A percentile compares a stretch with the other conserved stretches of the same genome.
These are phyloP conservation scores for Protomyces macrosporus DNA, from an alignment of 1,139 yeast species.

Conservation along the genomic window DNA sequence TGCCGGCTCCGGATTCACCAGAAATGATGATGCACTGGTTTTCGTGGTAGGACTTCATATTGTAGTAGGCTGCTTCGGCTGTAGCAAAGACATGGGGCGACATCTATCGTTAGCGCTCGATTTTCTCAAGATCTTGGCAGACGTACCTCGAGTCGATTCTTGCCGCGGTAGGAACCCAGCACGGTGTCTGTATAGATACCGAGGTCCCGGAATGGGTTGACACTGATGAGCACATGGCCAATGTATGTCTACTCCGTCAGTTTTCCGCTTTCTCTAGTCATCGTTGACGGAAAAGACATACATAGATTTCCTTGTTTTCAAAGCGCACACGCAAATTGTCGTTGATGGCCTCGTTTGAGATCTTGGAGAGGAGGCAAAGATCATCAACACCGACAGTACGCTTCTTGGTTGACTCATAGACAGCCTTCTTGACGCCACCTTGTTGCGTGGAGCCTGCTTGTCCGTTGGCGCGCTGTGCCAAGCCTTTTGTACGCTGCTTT, in stretches of 20 bases:
- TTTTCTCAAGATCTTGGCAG: conserved; percentile 38
- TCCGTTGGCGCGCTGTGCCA: conserved; percentile 8
- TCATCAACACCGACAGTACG: conserved; percentile 98
- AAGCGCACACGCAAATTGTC: conserved; percentile 86
- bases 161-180: conserved; percentile 74
- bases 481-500: conserved; percentile 21
- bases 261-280: not conserved
- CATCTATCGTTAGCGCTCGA: conserved; percentile 36
- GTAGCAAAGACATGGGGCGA: conserved; percentile 99
- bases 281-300: conserved; percentile 47
- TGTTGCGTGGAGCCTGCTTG: conserved; percentile 1
- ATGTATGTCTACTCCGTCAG: conserved; percentile 33
- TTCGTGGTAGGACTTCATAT: conserved; percentile 88
- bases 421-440: conserved; percentile 65
- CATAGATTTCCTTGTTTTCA: conserved; percentile 77
- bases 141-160: conserved; percentile 67
- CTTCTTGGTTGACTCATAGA: conserved; percentile 82
- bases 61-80: conserved; percentile 95
- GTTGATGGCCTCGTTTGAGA: conserved; percentile 87
- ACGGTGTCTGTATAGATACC: conserved; percentile 86
- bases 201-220: conserved; percentile 91
- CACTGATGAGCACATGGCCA: conserved; percentile 61
- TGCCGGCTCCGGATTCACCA: conserved; percentile 99
- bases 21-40: conserved; percentile 97
- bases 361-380: conserved; percentile 78